Conservation (phyloP, 169 alveolate genomes). For the Eimeria acervulina region DNA sequence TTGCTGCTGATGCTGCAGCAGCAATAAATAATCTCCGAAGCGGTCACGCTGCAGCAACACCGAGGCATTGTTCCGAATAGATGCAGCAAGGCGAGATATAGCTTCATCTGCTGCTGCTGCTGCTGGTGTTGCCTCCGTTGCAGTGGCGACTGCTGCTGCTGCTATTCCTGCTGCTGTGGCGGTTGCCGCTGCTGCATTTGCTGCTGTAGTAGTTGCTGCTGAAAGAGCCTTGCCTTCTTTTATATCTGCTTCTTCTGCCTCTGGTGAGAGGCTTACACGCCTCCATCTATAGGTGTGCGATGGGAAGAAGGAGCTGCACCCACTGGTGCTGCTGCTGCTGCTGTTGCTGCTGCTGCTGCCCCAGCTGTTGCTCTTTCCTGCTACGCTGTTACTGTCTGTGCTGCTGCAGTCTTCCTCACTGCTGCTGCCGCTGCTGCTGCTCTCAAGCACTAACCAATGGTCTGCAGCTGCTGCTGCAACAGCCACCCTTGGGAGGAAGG, state of each 20-base stretch:
- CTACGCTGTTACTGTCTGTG: neutral
- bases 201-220: neutral
- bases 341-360: slow-evolving; percentile 19
- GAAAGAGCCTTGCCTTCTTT: neutral
- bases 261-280: neutral
- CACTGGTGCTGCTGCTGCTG: neutral
- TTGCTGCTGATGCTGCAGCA: slow-evolving; percentile 64
- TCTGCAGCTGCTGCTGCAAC: neutral
- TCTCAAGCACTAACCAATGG: neutral
- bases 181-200: neutral
- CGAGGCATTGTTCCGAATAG: neutral
- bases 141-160: neutral
- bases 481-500: neutral
- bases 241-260: neutral
- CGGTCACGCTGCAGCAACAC: slow-evolving; percentile 17
- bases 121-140: slow-evolving; percentile 6
- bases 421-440: slow-evolving; percentile 44
- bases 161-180: neutral
- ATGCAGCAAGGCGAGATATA: neutral
- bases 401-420: neutral
- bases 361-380: neutral
- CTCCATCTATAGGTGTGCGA: neutral
- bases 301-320: neutral
- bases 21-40: slow-evolving; percentile 47
- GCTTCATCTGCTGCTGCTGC: neutral